Evolutionary conservation across 2,329 filamentous ascomycete genomes (phyloP).

Genomic region (Fusarium setosum): DNA sequence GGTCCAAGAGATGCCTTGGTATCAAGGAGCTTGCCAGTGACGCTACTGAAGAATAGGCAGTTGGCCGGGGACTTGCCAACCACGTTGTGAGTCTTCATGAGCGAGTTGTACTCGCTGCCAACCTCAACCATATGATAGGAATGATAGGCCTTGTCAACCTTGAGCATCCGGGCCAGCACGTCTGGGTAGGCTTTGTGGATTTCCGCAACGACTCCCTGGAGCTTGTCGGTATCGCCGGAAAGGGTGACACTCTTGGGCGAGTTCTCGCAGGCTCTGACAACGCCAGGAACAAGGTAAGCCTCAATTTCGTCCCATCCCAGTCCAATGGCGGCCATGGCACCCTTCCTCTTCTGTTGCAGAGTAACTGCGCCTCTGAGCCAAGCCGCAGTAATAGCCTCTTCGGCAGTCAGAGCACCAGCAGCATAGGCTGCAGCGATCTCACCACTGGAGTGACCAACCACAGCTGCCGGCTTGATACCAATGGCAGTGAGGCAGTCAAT

Average conservation of each 20-base stretch:
- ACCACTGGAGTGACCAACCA: conserved; percentile 57
- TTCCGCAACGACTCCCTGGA: conserved; percentile 40
- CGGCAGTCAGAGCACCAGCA: conserved; percentile 47
- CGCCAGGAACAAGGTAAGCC: conserved; percentile 38
- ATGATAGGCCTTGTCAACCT: conserved; percentile 57
- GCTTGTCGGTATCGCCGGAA: conserved; percentile 44
- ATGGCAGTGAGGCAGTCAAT: conserved; percentile 50
- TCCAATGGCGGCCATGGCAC: conserved; percentile 55
- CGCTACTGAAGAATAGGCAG: conserved; percentile 41
- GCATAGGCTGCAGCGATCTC: conserved; percentile 60
- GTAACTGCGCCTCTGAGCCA: conserved; percentile 52
- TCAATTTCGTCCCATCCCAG: conserved; percentile 45
- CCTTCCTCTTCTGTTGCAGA: conserved; percentile 9
- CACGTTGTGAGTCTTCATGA: conserved; percentile 20
- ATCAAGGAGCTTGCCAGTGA: conserved; percentile 43
- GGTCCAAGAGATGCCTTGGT: conserved; percentile 15
- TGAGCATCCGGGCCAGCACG: conserved; percentile 46
- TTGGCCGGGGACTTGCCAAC: not conserved
- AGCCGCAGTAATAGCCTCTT: conserved; percentile 51
- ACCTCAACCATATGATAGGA: conserved; percentile 50
- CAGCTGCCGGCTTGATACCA: conserved; percentile 47
- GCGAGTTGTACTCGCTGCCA: conserved; percentile 37
- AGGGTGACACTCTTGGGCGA: conserved; percentile 50
- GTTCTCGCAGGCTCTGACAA: conserved; percentile 53
- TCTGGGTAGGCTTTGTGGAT: conserved; percentile 45